Evolutionary conservation across 176 grass and related monocot species (phyloP).

Genomic region (Juncus effusus): DNA sequence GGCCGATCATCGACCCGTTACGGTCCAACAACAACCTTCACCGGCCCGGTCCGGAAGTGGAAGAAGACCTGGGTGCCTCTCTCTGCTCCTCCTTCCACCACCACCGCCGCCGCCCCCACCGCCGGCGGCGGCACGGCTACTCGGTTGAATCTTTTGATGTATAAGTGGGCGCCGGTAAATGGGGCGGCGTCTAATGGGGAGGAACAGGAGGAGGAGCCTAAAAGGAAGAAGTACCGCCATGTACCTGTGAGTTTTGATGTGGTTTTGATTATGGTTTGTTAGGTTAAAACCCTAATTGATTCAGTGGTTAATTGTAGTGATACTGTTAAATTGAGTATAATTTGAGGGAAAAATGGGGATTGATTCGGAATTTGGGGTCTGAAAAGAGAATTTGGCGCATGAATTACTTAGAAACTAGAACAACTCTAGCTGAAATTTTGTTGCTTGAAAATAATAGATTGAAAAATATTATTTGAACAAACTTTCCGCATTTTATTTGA

Average conservation of each 20-base stretch:
- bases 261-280: background rate
- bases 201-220: constrained; percentile 14
- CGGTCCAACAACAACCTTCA: constrained; percentile 30
- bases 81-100: constrained; percentile 31
- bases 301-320: constrained; percentile 1
- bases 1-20: constrained; percentile 45
- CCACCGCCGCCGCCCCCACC: constrained; percentile 30
- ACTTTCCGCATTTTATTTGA: too few relatives aligned
- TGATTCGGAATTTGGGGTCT: background rate
- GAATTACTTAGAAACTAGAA: too few relatives aligned
- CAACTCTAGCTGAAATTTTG: too few relatives aligned
- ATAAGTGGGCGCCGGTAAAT: constrained; percentile 65
- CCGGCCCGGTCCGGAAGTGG: constrained; percentile 34
- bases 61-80: constrained; percentile 40
- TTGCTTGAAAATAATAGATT: too few relatives aligned
- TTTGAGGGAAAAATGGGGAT: background rate
- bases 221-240: constrained; percentile 46
- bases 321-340: background rate
- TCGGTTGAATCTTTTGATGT: constrained; percentile 41
- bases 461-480: too few relatives aligned
- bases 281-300: background rate
- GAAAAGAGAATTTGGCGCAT: too few relatives aligned
- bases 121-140: constrained; percentile 13
- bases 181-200: constrained; percentile 5
- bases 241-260: constrained; percentile 43